These are phyloP conservation scores for Boletus sp. DNA, from an alignment of 768 basidiomycete species.

Conservation along the genomic window DNA sequence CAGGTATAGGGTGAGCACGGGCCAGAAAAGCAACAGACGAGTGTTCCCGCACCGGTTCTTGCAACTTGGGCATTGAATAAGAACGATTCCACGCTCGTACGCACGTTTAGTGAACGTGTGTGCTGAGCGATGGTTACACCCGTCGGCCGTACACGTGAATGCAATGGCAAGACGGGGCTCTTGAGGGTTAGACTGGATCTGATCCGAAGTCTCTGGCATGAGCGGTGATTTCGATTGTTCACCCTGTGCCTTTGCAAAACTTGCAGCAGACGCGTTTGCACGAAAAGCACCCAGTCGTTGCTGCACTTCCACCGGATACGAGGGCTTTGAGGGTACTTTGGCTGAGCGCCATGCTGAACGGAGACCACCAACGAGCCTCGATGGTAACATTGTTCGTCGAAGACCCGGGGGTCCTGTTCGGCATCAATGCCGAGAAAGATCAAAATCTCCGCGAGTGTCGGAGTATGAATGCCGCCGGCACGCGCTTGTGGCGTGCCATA, in stretches of 20 bases:
- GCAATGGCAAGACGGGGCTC: slow-evolving; percentile 71
- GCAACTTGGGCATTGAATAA: slow-evolving; percentile 89
- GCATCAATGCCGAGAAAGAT: slow-evolving; percentile 10
- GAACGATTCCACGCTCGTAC: slow-evolving; percentile 85
- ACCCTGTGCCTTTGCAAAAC: not conserved
- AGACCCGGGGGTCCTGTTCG: not conserved
- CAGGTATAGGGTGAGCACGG: not conserved
- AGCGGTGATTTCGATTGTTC: not conserved
- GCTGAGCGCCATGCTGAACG: slow-evolving; percentile 43
- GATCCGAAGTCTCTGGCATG: not conserved
- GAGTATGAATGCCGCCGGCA: slow-evolving; percentile 15
- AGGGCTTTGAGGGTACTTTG: slow-evolving; percentile 34
- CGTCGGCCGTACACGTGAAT: slow-evolving; percentile 80
- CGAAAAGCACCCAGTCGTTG: slow-evolving; percentile 32
- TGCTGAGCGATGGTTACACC: slow-evolving; percentile 75
- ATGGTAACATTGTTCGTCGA: slow-evolving; percentile 37
- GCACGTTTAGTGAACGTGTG: slow-evolving; percentile 84
- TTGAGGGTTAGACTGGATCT: slow-evolving; percentile 34
- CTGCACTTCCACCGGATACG: slow-evolving; percentile 35
- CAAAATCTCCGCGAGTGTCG: slow-evolving; percentile 18
- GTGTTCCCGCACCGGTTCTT: slow-evolving; percentile 64
- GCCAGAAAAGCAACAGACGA: not conserved
- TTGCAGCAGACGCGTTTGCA: slow-evolving; percentile 14
- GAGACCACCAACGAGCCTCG: slow-evolving; percentile 42
- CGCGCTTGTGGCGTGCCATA: slow-evolving; percentile 29